These are phyloP conservation scores for Zychaea mexicana DNA, from an alignment of 371 early-diverging fungal species.

Conservation along the genomic window DNA sequence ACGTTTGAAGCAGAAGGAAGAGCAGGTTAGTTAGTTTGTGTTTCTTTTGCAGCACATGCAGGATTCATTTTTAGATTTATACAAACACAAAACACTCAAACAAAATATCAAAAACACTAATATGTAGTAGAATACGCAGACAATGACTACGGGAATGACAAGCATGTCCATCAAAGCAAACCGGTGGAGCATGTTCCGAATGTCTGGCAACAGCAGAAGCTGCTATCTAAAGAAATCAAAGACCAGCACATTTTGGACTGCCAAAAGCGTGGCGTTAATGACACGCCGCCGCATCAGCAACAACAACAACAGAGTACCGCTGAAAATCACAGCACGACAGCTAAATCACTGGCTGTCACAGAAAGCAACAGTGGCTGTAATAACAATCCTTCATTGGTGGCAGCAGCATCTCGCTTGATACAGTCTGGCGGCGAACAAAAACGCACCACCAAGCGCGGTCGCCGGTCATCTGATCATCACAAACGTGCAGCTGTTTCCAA, in stretches of 20 bases:
- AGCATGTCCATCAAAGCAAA: not conserved
- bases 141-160: not conserved
- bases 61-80: not conserved
- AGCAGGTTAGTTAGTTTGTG: not conserved
- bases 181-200: not conserved
- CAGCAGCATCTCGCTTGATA: not conserved
- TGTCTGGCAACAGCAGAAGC: slow-evolving; percentile 1
- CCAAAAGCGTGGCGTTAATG: not conserved
- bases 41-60: slow-evolving; percentile 1
- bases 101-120: no score
- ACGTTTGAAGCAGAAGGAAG: not conserved
- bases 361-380: not conserved
- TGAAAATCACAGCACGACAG: not conserved
- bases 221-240: no score
- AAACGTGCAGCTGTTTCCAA: slow-evolving; percentile 16
- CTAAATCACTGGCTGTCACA: slow-evolving; percentile 1
- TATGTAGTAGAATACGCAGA: not conserved
- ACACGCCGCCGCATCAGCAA: not conserved
- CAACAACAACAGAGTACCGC: not conserved
- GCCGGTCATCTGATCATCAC: slow-evolving; percentile 13
- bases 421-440: not conserved
- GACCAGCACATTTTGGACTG: not conserved
- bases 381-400: no score
- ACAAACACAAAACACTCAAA: not conserved
- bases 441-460: slow-evolving; percentile 6